Evolutionary conservation across 768 basidiomycete species (phyloP), one percentile per base, ranked within the genome.

Genomic region (Rhizopogon vinicolor): DNA sequence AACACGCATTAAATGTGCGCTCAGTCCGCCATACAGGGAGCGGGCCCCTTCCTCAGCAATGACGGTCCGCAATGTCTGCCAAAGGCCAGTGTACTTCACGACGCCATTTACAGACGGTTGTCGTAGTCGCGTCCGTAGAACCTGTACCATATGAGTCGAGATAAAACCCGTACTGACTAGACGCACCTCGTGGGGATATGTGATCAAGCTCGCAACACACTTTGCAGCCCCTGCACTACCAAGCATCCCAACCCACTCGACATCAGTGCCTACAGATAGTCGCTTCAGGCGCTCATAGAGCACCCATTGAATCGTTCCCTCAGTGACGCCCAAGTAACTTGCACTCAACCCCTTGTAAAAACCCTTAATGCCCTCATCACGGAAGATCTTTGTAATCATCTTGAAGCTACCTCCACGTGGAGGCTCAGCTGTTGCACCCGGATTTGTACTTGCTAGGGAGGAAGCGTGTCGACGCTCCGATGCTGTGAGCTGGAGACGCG

Each of bases 291-390:
- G 83, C 72, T 99, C 97, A 68, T 99, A 98, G 14, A 99, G 74
- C 40, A 89, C 89, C 97, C 97, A 99, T 69, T 98, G 95, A 46
- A 99, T 98, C 18, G 93, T 92, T 2, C 88, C 88, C 70, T 99
- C 97, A 19, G 94, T 91, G 14, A 98, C 95, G 19, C 97, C 97
- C 8, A 99, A 78, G 72, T 96, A 93, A 59, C 91, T 93, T 55
- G 97, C 97, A 60, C 87, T 93, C 41, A 99, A 72, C 1, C 97
- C 97, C 71, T 94, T 93, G 74, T 99, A 99, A 61, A 98, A 90
- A 1, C 95, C 97, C 5, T 78, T 75, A 2, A 93, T 61, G 0
- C 97, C 96, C 66, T 97, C 92, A 53, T 89, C 80, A 44, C 82
- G 75, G 61, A 89, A 68, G 52, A 99, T 97, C 61, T 85, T 73